Conservation (phyloP, 257 asterid genomes). For the Salvia miltiorrhiza region DNA sequence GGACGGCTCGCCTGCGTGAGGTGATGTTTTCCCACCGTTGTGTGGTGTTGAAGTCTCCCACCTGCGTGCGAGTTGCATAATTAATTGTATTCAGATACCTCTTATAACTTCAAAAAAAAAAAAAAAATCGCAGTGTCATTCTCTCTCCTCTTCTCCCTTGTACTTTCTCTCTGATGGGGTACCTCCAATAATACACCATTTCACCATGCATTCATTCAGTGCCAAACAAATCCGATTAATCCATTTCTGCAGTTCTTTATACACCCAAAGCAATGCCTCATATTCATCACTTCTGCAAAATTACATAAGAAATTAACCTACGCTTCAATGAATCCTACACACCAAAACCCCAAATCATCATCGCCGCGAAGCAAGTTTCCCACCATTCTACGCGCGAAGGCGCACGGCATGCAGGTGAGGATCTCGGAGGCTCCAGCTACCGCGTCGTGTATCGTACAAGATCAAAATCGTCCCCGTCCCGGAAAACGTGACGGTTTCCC, state of each 20-base stretch:
- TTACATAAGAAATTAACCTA: conserved; percentile 52
- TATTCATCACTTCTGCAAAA: conserved; percentile 40
- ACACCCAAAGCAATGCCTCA: conserved; percentile 42
- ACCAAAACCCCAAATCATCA: conserved; percentile 48
- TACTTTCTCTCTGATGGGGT: conserved; percentile 26
- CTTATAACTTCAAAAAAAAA: too few relatives aligned
- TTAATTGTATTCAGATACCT: too few relatives aligned
- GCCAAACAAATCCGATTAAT: conserved; percentile 29
- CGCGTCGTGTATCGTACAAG: conserved; percentile 48
- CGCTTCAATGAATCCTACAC: conserved; percentile 53
- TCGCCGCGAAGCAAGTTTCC: conserved; percentile 46
- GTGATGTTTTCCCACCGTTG: too few relatives aligned
- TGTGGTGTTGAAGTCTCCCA: too few relatives aligned
- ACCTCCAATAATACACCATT: conserved; percentile 15
- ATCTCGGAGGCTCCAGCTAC: conserved; percentile 45
- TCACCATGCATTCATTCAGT: conserved; percentile 29
- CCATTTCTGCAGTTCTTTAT: conserved; percentile 43
- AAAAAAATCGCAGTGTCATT: not conserved
- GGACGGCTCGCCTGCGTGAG: too few relatives aligned
- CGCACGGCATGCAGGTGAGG: conserved; percentile 38
- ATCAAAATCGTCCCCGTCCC: conserved; percentile 40
- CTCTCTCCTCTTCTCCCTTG: conserved; percentile 20
- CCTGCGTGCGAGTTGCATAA: too few relatives aligned
- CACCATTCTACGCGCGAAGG: conserved; percentile 50
- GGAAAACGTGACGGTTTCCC: conserved; percentile 26